Conservation (phyloP, 371 early-diverging fungal species). For the Mucor plumbeus region DNA sequence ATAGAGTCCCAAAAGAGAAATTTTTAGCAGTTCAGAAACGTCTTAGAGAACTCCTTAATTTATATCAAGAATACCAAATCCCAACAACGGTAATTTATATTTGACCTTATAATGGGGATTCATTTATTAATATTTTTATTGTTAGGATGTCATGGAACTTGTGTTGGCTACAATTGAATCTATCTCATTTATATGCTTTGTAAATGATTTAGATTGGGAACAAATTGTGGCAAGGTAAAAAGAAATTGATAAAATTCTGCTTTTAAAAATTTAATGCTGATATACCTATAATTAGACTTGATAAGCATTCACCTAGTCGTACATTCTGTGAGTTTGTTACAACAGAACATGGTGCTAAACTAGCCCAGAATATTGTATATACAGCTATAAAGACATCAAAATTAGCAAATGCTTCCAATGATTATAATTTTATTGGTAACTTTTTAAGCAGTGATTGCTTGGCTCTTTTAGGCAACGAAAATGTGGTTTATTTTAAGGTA, state of each 20-base stretch:
- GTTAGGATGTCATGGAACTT: background rate
- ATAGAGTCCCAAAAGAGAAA: background rate
- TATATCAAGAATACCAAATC: background rate
- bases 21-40: background rate
- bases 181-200: constrained; percentile 12
- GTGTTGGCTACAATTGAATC: constrained; percentile 1
- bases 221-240: constrained; percentile 11
- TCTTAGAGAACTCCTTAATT: background rate
- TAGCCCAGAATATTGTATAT: constrained; percentile 8
- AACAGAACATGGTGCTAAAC: constrained; percentile 16
- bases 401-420: background rate
- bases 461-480: background rate
- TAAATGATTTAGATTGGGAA: constrained; percentile 8
- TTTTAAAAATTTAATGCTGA: background rate
- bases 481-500: constrained; percentile 20
- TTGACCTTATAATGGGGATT: background rate
- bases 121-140: background rate
- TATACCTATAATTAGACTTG: background rate
- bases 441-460: constrained; percentile 19
- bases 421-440: background rate
- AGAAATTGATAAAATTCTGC: background rate
- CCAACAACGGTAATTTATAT: background rate
- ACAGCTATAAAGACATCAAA: constrained; percentile 5
- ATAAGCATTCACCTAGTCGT: background rate
- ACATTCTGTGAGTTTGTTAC: constrained; percentile 21